Conservation (phyloP, 495 filamentous ascomycete species). For the Jackrogersella multiformis region DNA sequence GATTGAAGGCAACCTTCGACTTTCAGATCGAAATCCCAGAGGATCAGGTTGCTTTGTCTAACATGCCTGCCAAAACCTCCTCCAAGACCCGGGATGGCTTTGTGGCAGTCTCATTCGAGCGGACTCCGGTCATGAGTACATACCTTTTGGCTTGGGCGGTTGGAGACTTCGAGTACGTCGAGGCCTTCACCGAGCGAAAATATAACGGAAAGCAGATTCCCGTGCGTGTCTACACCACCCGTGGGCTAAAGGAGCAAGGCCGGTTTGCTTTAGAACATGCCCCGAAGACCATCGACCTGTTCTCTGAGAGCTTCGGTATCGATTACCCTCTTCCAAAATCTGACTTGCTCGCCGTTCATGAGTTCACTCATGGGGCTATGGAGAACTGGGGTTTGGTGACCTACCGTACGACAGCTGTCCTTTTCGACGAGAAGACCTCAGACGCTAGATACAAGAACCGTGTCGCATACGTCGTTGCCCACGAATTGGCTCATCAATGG, state of each 20-base stretch:
- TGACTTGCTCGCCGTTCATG: conserved; percentile 94
- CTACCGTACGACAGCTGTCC: conserved; percentile 90
- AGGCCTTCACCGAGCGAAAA: conserved; percentile 84
- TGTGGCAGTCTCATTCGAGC: conserved; percentile 85
- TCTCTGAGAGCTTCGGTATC: conserved; percentile 91
- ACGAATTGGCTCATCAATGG: conserved; percentile 98
- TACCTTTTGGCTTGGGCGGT: conserved; percentile 96
- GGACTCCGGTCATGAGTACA: conserved; percentile 94
- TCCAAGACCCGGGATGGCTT: conserved; percentile 68
- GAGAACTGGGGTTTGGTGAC: conserved; percentile 96
- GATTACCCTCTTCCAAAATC: conserved; percentile 97
- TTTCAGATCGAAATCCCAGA: conserved; percentile 90
- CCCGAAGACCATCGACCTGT: conserved; percentile 89
- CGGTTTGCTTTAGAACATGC: conserved; percentile 86
- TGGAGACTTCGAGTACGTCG: conserved; percentile 96
- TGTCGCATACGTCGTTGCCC: conserved; percentile 93
- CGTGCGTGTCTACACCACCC: conserved; percentile 95
- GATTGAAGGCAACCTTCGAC: conserved; percentile 94
- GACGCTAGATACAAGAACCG: conserved; percentile 88
- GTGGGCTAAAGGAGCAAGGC: conserved; percentile 87
- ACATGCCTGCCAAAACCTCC: conserved; percentile 84
- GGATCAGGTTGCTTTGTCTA: conserved; percentile 86
- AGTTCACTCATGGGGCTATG: conserved; percentile 75
- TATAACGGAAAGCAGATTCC: conserved; percentile 90
- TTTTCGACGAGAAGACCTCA: conserved; percentile 91